phyloP scores from a whole-genome alignment of 306 rosid species.

The Cicer judaicum region DNA sequence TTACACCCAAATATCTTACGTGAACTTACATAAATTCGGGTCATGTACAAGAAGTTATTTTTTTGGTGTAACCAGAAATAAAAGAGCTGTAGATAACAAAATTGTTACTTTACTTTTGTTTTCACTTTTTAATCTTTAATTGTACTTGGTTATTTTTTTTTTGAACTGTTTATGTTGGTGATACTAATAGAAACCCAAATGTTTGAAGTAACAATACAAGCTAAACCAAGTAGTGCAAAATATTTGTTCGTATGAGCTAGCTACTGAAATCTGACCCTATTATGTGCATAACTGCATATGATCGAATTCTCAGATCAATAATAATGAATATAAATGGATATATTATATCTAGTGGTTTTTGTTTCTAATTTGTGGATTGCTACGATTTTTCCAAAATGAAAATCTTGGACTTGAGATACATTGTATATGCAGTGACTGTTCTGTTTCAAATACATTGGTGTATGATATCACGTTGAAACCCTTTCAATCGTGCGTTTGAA shows the following conservation, averaged over 20 bases:
- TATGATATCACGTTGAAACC: too few species aligned
- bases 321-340: background rate
- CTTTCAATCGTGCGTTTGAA: too few species aligned
- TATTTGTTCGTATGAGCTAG: background rate
- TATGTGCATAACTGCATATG: background rate
- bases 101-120: background rate
- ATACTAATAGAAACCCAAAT: constrained; percentile 2
- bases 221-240: background rate
- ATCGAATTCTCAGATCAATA: background rate
- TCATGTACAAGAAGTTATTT: too few species aligned
- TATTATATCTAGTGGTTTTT: constrained; percentile 1
- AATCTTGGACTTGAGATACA: constrained; percentile 1
- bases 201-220: background rate
- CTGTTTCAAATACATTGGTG: constrained; percentile 7
- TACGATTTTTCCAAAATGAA: background rate
- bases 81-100: too few species aligned
- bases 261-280: background rate
- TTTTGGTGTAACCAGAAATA: too few species aligned
- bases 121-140: background rate
- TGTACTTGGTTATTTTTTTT: background rate
- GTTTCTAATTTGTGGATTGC: background rate
- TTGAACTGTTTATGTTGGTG: background rate
- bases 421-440: constrained; percentile 15
- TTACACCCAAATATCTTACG: too few species aligned
- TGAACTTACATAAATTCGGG: too few species aligned